phyloP scores from a whole-genome alignment of 352 stramenopile species.

The Plasmopara halstedii region DNA sequence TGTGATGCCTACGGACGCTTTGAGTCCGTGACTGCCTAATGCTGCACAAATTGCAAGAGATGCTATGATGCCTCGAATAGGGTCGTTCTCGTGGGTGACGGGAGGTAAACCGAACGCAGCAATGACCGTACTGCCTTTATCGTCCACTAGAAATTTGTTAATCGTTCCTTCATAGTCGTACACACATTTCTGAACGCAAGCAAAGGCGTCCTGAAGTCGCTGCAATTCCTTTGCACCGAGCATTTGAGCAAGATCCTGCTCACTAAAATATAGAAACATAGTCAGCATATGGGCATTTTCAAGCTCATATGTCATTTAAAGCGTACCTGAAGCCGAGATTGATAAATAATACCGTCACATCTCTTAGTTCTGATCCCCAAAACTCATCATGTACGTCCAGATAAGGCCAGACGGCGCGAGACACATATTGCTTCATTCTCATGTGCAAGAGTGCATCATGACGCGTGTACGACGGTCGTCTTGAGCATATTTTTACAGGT shows the following conservation, averaged over 20 bases:
- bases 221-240: constrained; percentile 60
- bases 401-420: constrained; percentile 88
- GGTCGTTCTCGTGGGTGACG: constrained; percentile 90
- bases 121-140: constrained; percentile 92
- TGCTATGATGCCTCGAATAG: constrained; percentile 82
- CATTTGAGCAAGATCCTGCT: constrained; percentile 74
- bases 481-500: constrained; percentile 59
- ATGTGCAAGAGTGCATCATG: constrained; percentile 75
- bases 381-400: constrained; percentile 89
- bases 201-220: constrained; percentile 71
- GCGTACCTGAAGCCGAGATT: constrained; percentile 87
- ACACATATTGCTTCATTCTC: constrained; percentile 89
- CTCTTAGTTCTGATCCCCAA: constrained; percentile 88
- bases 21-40: constrained; percentile 52
- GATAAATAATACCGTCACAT: constrained; percentile 91
- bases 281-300: neutral
- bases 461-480: constrained; percentile 61
- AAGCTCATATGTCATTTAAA: neutral
- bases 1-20: constrained; percentile 88
- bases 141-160: constrained; percentile 95
- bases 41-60: constrained; percentile 80
- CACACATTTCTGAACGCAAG: constrained; percentile 82
- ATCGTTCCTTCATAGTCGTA: constrained; percentile 94
- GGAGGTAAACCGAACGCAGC: constrained; percentile 89
- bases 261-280: constrained; percentile 19